A percentile compares a stretch with the other conserved stretches of the same genome.
Conservation (phyloP, 306 rosid genomes). For the Heteromeles arbutifolia region DNA sequence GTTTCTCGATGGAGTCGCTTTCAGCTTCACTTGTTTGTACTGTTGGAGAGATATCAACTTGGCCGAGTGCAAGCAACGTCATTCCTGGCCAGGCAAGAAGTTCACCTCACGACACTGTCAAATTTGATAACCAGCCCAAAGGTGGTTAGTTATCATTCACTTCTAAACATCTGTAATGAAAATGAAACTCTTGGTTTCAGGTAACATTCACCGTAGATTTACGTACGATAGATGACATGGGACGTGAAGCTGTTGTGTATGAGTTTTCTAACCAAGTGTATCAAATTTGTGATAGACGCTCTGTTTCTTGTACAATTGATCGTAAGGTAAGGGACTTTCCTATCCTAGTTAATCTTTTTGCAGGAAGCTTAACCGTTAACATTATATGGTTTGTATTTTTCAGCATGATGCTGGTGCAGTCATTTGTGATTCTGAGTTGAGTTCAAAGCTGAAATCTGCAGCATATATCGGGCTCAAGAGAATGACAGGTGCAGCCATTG, state of each 20-base stretch:
- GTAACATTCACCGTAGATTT: conserved; percentile 86
- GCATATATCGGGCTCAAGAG: conserved; percentile 58
- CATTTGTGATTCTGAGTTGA: conserved; percentile 68
- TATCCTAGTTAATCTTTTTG: not conserved
- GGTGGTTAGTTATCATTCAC: conserved; percentile 1
- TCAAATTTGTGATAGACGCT: conserved; percentile 75
- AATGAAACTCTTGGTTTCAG: conserved; percentile 33
- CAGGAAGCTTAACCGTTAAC: not conserved
- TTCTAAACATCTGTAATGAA: not conserved
- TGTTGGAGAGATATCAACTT: conserved; percentile 92
- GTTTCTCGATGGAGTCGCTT: conserved; percentile 55
- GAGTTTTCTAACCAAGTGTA: conserved; percentile 65
- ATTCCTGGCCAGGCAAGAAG: conserved; percentile 94
- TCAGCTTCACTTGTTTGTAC: conserved; percentile 90
- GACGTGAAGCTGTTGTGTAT: conserved; percentile 77
- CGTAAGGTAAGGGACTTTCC: conserved; percentile 50
- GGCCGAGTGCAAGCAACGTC: conserved; percentile 99
- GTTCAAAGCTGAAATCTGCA: conserved; percentile 64
- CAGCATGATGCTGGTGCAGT: conserved; percentile 95
- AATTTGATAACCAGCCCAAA: conserved; percentile 14
- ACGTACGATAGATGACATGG: conserved; percentile 77
- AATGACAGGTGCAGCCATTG: conserved; percentile 67
- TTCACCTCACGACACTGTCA: conserved; percentile 20
- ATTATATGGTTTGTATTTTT: not conserved
- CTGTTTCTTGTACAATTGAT: conserved; percentile 74